These are phyloP conservation scores for Rhodosporidiobolus odoratus DNA, from an alignment of 768 basidiomycete species.

Conservation along the genomic window DNA sequence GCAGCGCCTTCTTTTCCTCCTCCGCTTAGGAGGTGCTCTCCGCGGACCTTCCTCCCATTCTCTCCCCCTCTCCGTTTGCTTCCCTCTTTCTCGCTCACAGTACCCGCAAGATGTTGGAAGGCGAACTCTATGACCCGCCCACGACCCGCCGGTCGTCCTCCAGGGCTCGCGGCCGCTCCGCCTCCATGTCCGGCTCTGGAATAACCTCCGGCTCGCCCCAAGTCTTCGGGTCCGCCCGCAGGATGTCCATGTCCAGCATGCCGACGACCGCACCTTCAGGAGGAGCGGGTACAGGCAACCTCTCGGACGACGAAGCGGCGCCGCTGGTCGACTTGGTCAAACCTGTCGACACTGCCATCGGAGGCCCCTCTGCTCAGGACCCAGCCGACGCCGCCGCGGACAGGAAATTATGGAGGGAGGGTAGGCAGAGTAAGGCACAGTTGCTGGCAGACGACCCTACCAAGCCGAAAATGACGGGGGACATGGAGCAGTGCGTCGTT, in stretches of 20 bases:
- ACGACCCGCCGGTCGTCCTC: background rate
- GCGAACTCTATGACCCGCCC: constrained; percentile 24
- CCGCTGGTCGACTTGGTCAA: constrained; percentile 3
- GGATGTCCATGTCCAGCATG: constrained; percentile 1
- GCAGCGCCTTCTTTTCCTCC: background rate
- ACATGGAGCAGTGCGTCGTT: constrained; percentile 28
- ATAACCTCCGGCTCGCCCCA: background rate
- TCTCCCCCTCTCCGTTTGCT: background rate
- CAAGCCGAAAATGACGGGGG: background rate
- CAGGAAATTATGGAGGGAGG: constrained; percentile 4
- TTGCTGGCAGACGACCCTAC: background rate
- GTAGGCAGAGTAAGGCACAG: constrained; percentile 18
- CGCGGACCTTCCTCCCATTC: background rate
- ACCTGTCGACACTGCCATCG: background rate
- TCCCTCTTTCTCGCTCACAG: background rate
- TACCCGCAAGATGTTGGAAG: background rate
- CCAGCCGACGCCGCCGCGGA: constrained; percentile 15
- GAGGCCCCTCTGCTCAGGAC: background rate
- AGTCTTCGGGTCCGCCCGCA: background rate
- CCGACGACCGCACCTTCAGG: background rate
- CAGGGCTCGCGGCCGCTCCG: constrained; percentile 1
- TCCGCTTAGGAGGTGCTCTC: background rate
- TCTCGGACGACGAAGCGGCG: constrained; percentile 13
- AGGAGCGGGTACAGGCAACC: background rate
- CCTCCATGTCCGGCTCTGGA: constrained; percentile 15